Percentiles rank a stretch among this genome's conserved stretches.
Evolutionary conservation across 1,139 yeast genomes (phyloP).

Genomic region (Saccharomycopsis hybrid): DNA sequence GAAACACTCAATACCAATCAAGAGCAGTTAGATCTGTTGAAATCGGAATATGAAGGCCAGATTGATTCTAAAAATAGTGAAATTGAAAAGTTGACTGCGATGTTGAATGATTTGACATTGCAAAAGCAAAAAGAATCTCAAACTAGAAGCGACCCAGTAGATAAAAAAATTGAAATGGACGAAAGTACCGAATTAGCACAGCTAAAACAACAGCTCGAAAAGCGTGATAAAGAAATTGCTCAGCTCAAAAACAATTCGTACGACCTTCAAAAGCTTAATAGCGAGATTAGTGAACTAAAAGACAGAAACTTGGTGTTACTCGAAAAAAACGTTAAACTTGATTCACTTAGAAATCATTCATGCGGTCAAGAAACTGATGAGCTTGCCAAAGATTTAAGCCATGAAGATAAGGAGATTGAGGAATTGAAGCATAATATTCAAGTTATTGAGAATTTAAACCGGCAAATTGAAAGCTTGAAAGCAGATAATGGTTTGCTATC

Average conservation of each 20-base stretch:
- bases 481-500: not conserved
- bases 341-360: not conserved
- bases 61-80: conserved; percentile 12
- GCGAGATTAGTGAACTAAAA: conserved; percentile 19
- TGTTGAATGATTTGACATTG: conserved; percentile 7
- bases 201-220: not conserved
- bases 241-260: not conserved
- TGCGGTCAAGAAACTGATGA: not conserved
- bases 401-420: conserved; percentile 22
- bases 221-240: conserved; percentile 8
- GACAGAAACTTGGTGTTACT: conserved; percentile 4
- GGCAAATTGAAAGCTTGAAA: conserved; percentile 6
- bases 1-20: not conserved
- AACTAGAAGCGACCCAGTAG: not conserved
- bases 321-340: conserved; percentile 8
- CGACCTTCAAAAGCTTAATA: not conserved
- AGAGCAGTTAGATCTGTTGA: not conserved
- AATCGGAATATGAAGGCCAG: conserved; percentile 4
- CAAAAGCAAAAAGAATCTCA: not conserved
- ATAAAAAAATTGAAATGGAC: not conserved
- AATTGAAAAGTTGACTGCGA: conserved; percentile 4
- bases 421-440: conserved; percentile 21
- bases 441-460: conserved; percentile 16
- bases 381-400: conserved; percentile 1
- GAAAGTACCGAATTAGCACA: not conserved